These are phyloP conservation scores for Paradendryphiella salina DNA, from an alignment of 2,329 filamentous ascomycete genomes.

Conservation along the genomic window DNA sequence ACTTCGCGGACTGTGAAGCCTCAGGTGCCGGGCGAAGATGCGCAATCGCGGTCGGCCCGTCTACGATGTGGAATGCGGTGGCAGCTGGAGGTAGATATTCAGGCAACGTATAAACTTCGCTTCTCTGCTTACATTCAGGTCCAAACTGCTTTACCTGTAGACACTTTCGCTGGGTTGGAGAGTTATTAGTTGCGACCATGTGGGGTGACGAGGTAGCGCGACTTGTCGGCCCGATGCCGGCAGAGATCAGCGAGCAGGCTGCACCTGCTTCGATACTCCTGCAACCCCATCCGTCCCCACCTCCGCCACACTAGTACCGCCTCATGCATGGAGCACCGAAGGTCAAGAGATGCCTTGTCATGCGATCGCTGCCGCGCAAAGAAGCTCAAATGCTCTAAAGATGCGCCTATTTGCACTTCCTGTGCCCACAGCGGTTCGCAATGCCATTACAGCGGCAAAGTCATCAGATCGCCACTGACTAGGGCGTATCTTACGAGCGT, in stretches of 20 bases:
- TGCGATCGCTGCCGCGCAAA: conserved; percentile 34
- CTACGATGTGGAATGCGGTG: too few species aligned
- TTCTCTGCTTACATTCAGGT: too few species aligned
- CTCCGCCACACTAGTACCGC: conserved; percentile 11
- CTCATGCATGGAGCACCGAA: conserved; percentile 33
- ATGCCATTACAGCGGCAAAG: conserved; percentile 33
- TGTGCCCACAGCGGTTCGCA: conserved; percentile 24
- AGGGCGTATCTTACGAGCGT: conserved; percentile 30
- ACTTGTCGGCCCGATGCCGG: conserved; percentile 7
- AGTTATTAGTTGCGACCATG: too few species aligned
- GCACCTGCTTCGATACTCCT: conserved; percentile 5
- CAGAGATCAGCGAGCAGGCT: conserved; percentile 6
- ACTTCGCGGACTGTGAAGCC: too few species aligned
- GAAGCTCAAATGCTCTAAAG: conserved; percentile 36
- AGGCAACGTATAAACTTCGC: too few species aligned
- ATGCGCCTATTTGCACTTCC: conserved; percentile 26
- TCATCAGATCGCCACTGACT: conserved; percentile 30
- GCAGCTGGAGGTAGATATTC: too few species aligned
- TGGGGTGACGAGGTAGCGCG: too few species aligned
- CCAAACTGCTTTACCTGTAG: too few species aligned
- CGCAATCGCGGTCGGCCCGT: too few species aligned
- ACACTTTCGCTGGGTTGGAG: too few species aligned
- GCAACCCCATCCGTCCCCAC: conserved; percentile 12
- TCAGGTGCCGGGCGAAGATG: too few species aligned
- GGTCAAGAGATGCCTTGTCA: conserved; percentile 20